Base-by-base conservation (phyloP, 139 green algal genomes). In the Penium margaritaceum region DNA sequence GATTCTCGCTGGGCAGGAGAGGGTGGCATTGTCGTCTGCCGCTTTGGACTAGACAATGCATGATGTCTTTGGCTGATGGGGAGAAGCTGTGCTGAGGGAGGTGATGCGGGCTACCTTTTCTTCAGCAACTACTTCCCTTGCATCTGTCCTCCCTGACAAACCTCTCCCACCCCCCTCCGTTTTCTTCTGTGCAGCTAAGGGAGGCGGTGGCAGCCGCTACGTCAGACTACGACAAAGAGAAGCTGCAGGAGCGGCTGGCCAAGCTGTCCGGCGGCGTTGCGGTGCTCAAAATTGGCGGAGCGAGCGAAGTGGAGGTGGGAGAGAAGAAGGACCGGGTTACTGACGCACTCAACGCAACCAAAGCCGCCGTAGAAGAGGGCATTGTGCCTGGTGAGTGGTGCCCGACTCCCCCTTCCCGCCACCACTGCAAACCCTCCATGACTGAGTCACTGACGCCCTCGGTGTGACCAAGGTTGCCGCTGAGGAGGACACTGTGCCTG, bases 301-400 rank as follows among this genome's bases (percentile, higher is more conserved):
- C 86, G 15, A 88, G 74, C 58, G 92, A 97, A 82, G 89, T 97
- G 32, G 91, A 97, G 85, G 93, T 97, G 34, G 82, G 83, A 9
- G 92, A 97, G 87, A 95, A 95, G 87, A 98, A 98, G 89, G 94
- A 99, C 88, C 90, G 94, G 29, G 93, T 99, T 30, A 90, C 88
- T 41, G 94, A 99, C 68, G 94, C 94, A 7, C 88, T 99, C 37
- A 99, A 99, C 81, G 94, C 94, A 24, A 99, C 94, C 88, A 98
- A 97, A 81, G 94, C 94, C 5, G 94, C 94, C 9, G 94, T 99
- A 34, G 94, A 98, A 83, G 94, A 99, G 87, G 94, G 94, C 78
- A 99, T 99, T 64, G 94, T 99, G 64, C 89, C 94, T 37, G 91
- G 90, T n/a, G n/a, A n/a, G n/a, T n/a, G n/a, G n/a, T n/a, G n/a